Percentiles rank a stretch among this genome's conserved stretches.
Conservation (phyloP, 2,329 filamentous ascomycete genomes). For the Xylariaceae sp. region DNA sequence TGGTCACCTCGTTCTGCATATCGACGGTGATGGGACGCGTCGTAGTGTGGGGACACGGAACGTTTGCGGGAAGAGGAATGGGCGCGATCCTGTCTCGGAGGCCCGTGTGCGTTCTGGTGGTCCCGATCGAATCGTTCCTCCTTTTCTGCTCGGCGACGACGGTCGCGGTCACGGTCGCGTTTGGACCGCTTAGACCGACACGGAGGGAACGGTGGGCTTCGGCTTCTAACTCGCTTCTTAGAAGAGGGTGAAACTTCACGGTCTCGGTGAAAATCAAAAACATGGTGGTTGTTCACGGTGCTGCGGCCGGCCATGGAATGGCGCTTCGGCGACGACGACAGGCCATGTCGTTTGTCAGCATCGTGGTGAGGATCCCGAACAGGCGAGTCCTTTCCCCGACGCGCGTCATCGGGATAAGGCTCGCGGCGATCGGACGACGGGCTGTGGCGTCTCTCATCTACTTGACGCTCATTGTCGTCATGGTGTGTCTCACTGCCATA, state of each 20-base stretch:
- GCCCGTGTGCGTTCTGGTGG: constrained; percentile 21
- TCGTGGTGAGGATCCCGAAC: constrained; percentile 19
- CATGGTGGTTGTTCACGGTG: constrained; percentile 28
- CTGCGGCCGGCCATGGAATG: constrained; percentile 26
- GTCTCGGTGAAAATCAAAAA: constrained; percentile 32
- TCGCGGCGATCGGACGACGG: constrained; percentile 37
- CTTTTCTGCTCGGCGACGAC: constrained; percentile 26
- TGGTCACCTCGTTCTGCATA: constrained; percentile 25
- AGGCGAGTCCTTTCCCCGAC: constrained; percentile 21
- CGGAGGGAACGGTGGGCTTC: constrained; percentile 36
- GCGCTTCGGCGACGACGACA: constrained; percentile 24
- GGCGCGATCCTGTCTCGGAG: constrained; percentile 18
- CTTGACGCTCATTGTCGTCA: constrained; percentile 31
- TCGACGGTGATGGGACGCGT: constrained; percentile 23
- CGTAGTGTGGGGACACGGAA: constrained; percentile 27
- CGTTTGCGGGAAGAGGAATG: constrained; percentile 25
- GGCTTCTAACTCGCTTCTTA: constrained; percentile 40
- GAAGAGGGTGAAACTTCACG: constrained; percentile 36
- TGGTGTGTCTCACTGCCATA: constrained; percentile 28
- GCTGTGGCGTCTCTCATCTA: constrained; percentile 35
- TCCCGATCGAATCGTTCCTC: constrained; percentile 25
- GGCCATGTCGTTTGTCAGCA: constrained; percentile 31
- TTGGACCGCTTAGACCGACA: constrained; percentile 42
- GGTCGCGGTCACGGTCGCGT: constrained; percentile 32
- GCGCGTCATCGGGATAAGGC: constrained; percentile 30